Evolutionary conservation across 2,329 filamentous ascomycete genomes (phyloP), one percentile per base, ranked within the genome.

Genomic region (Apiospora sp.): DNA sequence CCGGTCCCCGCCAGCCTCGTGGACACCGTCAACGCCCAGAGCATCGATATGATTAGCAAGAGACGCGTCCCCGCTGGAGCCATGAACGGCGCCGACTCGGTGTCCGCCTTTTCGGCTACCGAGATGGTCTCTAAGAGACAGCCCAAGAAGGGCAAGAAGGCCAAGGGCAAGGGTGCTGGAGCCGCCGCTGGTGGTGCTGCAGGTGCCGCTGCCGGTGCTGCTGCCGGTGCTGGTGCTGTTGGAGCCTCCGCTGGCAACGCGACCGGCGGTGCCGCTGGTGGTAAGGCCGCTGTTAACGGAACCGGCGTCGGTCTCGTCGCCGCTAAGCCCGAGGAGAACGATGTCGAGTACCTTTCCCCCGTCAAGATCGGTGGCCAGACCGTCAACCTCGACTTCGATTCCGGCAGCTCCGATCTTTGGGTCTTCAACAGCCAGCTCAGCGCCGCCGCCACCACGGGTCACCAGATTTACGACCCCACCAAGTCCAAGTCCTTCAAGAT

Each of bases 361-460:
- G 80, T 82, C n/a, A 76, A 75, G 46, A 81, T 82, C 64, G 80
- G 80, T 24, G 79, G 79, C 27, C 79, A 81, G 70, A 77, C 77
- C 30, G 41, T 82, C 30, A 81, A 80, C 71, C 77, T 82, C 48
- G 80, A 82, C 64, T 80, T 82, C 73, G 80, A 82, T 73, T 80
- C 80, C 16, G 80, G 80, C 34, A 82, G 80, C 12, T 81, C 80
- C 13, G 80, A 82, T 67, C 75, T 82, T 22, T 82, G 80, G 80
- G 79, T 81, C 30, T 82, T 81, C 75, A 80, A 78, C 75, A 85
- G 67, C 75, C 81, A 80, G 67, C 73, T 80, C n/a, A 79, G 77
- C 73, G 41, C 44, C 16, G 73, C 73, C 1, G 76, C 77, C 14
- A 78, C 77, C 43, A 71, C 74, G 12, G 80, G 79, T n/a, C 80